Conservation (phyloP, 345 rosid species). For the Toxicodendron radicans region DNA sequence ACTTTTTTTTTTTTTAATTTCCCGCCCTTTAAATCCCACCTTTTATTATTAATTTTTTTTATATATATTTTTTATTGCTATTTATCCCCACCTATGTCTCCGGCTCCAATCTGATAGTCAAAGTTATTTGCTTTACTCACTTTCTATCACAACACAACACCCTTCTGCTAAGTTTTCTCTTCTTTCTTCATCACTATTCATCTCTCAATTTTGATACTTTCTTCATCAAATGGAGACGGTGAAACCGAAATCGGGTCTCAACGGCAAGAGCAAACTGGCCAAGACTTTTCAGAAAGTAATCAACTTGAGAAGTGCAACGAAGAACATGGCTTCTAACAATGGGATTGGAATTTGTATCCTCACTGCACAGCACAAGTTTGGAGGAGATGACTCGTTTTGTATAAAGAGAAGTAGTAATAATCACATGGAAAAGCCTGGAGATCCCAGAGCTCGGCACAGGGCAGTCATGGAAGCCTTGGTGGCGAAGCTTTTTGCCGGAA, state of each 20-base stretch:
- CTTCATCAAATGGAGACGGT: conserved; percentile 44
- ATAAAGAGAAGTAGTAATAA: neutral
- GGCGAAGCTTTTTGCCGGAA: conserved; percentile 78
- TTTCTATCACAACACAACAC: conserved; percentile 15
- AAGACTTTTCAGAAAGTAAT: conserved; percentile 72
- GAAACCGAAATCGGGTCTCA: conserved; percentile 50
- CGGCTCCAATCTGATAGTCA: conserved; percentile 40
- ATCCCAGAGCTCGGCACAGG: conserved; percentile 35
- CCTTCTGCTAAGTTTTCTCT: neutral
- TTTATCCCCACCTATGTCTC: conserved; percentile 21
- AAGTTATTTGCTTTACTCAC: conserved; percentile 36
- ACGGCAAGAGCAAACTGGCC: conserved; percentile 53
- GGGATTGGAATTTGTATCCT: conserved; percentile 76
- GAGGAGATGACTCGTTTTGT: conserved; percentile 26
- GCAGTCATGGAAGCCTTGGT: conserved; percentile 67
- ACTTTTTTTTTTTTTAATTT: conserved; percentile 6
- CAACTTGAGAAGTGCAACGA: conserved; percentile 48
- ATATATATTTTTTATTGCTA: neutral
- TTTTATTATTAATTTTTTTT: neutral
- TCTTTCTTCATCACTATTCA: neutral
- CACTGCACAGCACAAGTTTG: conserved; percentile 48
- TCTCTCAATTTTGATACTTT: neutral
- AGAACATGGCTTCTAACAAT: conserved; percentile 48
- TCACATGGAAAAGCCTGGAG: conserved; percentile 17
- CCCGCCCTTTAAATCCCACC: conserved; percentile 39